Evolutionary conservation across 1,284 basidiomycete genomes (phyloP), one percentile per base, ranked within the genome.

Genomic region (Meira nashicola): DNA sequence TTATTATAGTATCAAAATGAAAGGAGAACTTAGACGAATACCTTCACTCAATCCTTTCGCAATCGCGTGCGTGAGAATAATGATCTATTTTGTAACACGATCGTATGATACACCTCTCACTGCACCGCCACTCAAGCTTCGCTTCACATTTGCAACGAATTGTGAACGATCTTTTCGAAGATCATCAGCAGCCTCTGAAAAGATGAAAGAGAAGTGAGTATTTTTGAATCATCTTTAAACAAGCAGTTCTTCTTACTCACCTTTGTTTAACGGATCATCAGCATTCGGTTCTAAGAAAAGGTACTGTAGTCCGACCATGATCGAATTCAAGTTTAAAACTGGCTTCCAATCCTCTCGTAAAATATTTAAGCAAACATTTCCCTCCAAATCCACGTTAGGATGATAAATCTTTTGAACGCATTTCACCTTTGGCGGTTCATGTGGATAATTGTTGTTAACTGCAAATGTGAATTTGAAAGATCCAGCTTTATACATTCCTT

Each of bases 301-400:
- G 79, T 96, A 98, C 79, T 98, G 93, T 61, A 99, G 81, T 39
- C 95, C 95, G 66, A 97, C 91, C 87, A 96, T 92, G 65, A 98
- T 90, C 39, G 92, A 90, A 79, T 92, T 96, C 58, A 97, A 84
- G 80, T 96, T 97, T 55, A 98, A 83, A 3, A 97, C 95, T 14
- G 95, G 95, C 78, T 99, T 99, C 95, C 95, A 99, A 82, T 98
- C 95, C 82, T 98, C 95, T 78, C 95, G 86, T 61, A 98, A 84
- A 73, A 98, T 97, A 82, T 98, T 98, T 38, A 81, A 76, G 63
- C 80, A 80, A 40, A 97, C 92, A 70, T 96, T 96, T 53, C 93
- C 93, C 49, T 97, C 91, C 39, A 96, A 84, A 80, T 99, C 94
- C 50, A 99, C 87, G 76, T 99, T 99, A 1, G 95, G 95, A 79